These are phyloP conservation scores for Ustilago crameri DNA, from an alignment of 1,284 basidiomycete genomes.

Conservation along the genomic window DNA sequence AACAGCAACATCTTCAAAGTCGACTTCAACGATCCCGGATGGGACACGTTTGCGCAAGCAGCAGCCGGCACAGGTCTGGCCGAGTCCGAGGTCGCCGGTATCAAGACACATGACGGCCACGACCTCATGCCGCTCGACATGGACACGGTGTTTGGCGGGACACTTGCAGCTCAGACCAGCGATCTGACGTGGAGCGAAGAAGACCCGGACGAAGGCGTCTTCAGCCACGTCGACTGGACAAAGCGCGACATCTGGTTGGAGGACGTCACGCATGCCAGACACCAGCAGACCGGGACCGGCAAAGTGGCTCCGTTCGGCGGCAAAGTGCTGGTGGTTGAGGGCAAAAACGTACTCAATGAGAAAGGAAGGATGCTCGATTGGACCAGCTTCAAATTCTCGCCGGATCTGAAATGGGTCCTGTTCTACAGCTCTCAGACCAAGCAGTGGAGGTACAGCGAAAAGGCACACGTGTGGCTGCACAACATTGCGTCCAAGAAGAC, in stretches of 20 bases:
- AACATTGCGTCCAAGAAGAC: slow-evolving; percentile 76
- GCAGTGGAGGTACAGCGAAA: slow-evolving; percentile 92
- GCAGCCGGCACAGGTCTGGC: slow-evolving; percentile 19
- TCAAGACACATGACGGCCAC: slow-evolving; percentile 21
- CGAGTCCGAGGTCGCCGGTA: slow-evolving; percentile 21
- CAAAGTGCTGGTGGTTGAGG: slow-evolving; percentile 44
- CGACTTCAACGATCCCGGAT: slow-evolving; percentile 47
- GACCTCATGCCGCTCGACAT: slow-evolving; percentile 50
- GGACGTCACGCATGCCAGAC: slow-evolving; percentile 57
- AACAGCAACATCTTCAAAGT: slow-evolving; percentile 31
- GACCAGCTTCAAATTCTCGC: slow-evolving; percentile 50
- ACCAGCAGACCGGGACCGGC: slow-evolving; percentile 48
- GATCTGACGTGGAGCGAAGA: slow-evolving; percentile 44
- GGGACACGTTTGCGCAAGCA: slow-evolving; percentile 28
- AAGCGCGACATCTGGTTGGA: slow-evolving; percentile 55
- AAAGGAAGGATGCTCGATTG: slow-evolving; percentile 45
- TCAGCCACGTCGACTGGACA: slow-evolving; percentile 50
- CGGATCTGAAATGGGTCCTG: slow-evolving; percentile 53
- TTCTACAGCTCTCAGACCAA: slow-evolving; percentile 67
- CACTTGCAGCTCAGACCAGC: slow-evolving; percentile 32
- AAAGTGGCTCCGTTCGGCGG: slow-evolving; percentile 55
- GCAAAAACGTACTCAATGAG: slow-evolving; percentile 50
- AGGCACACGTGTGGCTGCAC: slow-evolving; percentile 87
- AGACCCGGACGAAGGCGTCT: slow-evolving; percentile 63
- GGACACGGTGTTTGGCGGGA: slow-evolving; percentile 55